Percentiles rank a stretch among this genome's conserved stretches.
Conservation (phyloP, 2,329 filamentous ascomycete species). For the Beauveria rudraprayagi region DNA sequence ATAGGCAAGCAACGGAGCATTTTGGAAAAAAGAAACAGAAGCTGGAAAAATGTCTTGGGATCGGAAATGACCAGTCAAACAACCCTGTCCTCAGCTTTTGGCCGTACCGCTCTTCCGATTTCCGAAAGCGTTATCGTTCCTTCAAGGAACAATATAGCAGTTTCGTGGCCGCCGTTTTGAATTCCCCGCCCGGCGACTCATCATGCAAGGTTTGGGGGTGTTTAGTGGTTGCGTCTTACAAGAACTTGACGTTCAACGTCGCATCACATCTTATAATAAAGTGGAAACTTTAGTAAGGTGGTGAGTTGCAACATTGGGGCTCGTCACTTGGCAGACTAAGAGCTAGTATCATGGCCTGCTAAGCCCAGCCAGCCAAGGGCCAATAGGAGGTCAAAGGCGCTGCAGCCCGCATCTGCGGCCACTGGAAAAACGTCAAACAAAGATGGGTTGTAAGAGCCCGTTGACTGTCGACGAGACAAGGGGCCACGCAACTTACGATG, state of each 20-base stretch:
- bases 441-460: neutral
- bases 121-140: slow-evolving; percentile 1
- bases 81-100: neutral
- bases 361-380: neutral
- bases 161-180: no score
- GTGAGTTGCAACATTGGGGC: slow-evolving; percentile 1
- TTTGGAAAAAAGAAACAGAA: no score
- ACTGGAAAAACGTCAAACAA: neutral
- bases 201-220: slow-evolving; percentile 1
- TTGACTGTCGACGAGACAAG: neutral
- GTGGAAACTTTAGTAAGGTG: slow-evolving; percentile 10
- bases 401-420: neutral
- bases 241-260: neutral
- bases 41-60: neutral
- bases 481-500: neutral
- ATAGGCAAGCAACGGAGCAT: no score
- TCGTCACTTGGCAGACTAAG: slow-evolving; percentile 9
- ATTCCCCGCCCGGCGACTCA: neutral
- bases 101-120: neutral
- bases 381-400: neutral
- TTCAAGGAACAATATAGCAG: neutral
- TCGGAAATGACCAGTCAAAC: slow-evolving; percentile 3
- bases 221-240: slow-evolving; percentile 9
- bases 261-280: slow-evolving; percentile 9
- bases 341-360: slow-evolving; percentile 5